These are phyloP conservation scores for Teratosphaeria gauchensis DNA, from an alignment of 2,329 filamentous ascomycete species.

Conservation along the genomic window DNA sequence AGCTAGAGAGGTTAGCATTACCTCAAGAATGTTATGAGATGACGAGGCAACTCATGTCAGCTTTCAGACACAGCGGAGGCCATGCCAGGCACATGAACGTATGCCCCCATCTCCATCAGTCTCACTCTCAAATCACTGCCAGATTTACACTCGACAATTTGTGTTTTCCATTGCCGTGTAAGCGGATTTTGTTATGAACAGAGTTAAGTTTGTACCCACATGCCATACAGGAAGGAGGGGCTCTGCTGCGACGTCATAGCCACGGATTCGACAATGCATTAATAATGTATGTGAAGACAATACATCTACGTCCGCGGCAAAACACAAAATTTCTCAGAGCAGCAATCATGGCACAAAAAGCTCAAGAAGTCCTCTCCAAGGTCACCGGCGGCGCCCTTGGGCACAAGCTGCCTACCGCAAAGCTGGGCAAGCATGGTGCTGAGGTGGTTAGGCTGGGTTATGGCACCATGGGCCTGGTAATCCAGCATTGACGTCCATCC, in stretches of 20 bases:
- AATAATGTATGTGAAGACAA: too few relatives aligned
- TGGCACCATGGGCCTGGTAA: conserved; percentile 43
- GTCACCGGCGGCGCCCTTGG: conserved; percentile 14
- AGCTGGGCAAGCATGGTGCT: conserved; percentile 45
- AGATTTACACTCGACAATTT: neutral
- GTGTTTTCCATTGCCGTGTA: neutral
- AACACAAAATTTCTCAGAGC: neutral
- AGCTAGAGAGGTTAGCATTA: neutral
- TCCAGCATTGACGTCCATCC: neutral
- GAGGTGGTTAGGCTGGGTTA: conserved; percentile 43
- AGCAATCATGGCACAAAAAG: conserved; percentile 7
- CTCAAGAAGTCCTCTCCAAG: conserved; percentile 12
- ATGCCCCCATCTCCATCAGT: too few relatives aligned
- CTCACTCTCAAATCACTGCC: too few relatives aligned
- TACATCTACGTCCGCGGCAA: neutral
- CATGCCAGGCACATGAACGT: too few relatives aligned
- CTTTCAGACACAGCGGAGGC: too few relatives aligned
- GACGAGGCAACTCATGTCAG: neutral
- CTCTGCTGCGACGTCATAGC: neutral
- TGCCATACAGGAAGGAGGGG: too few relatives aligned
- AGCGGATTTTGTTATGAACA: neutral
- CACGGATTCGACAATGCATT: too few relatives aligned
- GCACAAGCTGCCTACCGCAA: conserved; percentile 32
- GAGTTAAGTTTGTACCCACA: too few relatives aligned
- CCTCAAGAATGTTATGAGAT: neutral